A percentile compares a stretch with the other conserved stretches of the same genome.
Evolutionary conservation across 2,329 filamentous ascomycete species (phyloP).

Genomic region (Knufia petricola): DNA sequence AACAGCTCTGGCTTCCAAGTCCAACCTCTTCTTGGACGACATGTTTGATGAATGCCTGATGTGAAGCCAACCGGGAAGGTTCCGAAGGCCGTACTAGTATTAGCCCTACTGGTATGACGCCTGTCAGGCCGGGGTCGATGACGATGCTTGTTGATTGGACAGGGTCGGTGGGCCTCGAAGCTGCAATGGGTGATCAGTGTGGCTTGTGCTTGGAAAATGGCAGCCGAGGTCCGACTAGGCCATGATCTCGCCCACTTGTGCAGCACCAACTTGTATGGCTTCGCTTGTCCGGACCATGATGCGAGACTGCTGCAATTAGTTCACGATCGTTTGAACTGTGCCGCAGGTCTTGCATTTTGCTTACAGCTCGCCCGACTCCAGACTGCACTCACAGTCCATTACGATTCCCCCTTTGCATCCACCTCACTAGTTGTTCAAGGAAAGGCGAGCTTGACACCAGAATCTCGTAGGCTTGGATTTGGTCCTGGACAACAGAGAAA

Average conservation of each 20-base stretch:
- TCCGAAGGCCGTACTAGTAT: too few relatives aligned
- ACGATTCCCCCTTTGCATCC: too few relatives aligned
- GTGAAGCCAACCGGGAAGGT: too few relatives aligned
- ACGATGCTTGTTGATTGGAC: not conserved
- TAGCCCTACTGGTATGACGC: too few relatives aligned
- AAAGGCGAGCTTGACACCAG: too few relatives aligned
- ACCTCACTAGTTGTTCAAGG: too few relatives aligned
- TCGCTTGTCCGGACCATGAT: conserved; percentile 1
- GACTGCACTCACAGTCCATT: too few relatives aligned
- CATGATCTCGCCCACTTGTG: conserved; percentile 2
- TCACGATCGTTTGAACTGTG: too few relatives aligned
- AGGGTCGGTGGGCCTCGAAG: not conserved
- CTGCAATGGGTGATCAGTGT: not conserved
- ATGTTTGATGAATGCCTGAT: not conserved
- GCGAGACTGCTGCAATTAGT: not conserved
- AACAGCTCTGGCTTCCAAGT: conserved; percentile 17
- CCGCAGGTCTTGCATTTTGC: too few relatives aligned
- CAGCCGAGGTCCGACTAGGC: conserved; percentile 4
- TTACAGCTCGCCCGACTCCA: too few relatives aligned
- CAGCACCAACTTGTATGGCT: not conserved
- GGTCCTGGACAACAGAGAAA: not conserved
- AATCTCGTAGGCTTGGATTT: too few relatives aligned
- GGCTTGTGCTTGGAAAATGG: not conserved
- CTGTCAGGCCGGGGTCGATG: not conserved
- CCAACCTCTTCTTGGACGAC: not conserved